phyloP scores from a whole-genome alignment of 2,329 filamentous ascomycete species.

The Calycina herbarum region DNA sequence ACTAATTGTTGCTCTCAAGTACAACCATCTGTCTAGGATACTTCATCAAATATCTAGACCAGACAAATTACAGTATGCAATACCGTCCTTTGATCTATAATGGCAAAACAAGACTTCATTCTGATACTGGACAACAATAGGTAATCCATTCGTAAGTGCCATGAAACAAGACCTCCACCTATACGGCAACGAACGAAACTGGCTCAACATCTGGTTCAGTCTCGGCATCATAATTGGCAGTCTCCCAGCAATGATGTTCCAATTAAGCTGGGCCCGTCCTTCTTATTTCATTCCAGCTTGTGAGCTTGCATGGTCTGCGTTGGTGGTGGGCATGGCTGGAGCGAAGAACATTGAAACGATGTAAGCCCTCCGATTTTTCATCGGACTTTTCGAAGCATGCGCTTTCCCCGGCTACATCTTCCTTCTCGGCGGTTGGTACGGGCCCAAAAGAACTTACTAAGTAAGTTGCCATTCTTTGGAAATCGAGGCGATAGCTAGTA shows the following conservation, averaged over 20 bases:
- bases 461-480: conserved; percentile 43
- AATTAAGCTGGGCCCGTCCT: conserved; percentile 39
- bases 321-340: conserved; percentile 38
- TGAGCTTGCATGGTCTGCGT: conserved; percentile 36
- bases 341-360: conserved; percentile 32
- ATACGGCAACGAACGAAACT: conserved; percentile 43
- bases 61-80: conserved; percentile 18
- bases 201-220: conserved; percentile 42
- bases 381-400: conserved; percentile 24
- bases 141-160: conserved; percentile 43
- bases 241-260: conserved; percentile 39
- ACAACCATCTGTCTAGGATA: conserved; percentile 14
- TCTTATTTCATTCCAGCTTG: conserved; percentile 44
- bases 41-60: conserved; percentile 22
- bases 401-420: conserved; percentile 48
- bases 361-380: conserved; percentile 33
- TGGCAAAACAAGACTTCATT: neutral
- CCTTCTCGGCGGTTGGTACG: conserved; percentile 47
- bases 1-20: too few species aligned
- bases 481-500: conserved; percentile 38
- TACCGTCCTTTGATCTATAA: too few species aligned
- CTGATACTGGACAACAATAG: conserved; percentile 25
- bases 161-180: conserved; percentile 41
- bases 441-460: conserved; percentile 43
- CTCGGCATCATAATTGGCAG: conserved; percentile 56